Conservation (phyloP, 1,284 basidiomycete species). For the Testicularia cyperi region DNA sequence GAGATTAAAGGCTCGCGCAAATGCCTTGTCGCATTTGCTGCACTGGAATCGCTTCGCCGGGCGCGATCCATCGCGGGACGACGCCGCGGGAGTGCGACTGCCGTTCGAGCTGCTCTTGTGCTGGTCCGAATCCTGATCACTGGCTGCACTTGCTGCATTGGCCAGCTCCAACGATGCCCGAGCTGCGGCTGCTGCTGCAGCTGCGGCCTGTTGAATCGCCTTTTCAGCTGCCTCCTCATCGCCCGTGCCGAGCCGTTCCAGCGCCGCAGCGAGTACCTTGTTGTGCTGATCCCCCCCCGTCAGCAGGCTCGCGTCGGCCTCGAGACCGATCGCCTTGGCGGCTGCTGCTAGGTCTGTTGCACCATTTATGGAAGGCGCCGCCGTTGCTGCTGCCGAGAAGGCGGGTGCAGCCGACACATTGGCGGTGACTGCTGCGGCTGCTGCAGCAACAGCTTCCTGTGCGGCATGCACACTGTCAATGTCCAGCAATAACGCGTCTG, state of each 20-base stretch:
- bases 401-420: too few relatives aligned
- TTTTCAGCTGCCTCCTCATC: slow-evolving; percentile 28
- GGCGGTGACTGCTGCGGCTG: too few relatives aligned
- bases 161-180: slow-evolving; percentile 32
- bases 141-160: slow-evolving; percentile 4
- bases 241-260: slow-evolving; percentile 33
- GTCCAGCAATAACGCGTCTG: slow-evolving; percentile 25
- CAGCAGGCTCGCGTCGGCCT: slow-evolving; percentile 35
- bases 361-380: too few relatives aligned
- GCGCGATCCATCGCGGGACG: slow-evolving; percentile 1
- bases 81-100: too few relatives aligned
- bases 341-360: slow-evolving; percentile 43
- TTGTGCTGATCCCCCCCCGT: slow-evolving; percentile 36
- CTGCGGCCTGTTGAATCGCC: slow-evolving; percentile 36
- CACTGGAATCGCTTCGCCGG: slow-evolving; percentile 53
- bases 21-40: slow-evolving; percentile 65
- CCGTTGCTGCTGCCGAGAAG: slow-evolving; percentile 17
- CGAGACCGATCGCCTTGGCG: slow-evolving; percentile 42
- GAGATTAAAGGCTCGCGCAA: slow-evolving; percentile 84
- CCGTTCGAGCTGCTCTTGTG: background rate
- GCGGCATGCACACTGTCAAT: slow-evolving; percentile 1
- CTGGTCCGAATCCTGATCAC: background rate
- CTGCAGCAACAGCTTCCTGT: background rate
- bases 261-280: slow-evolving; percentile 37
- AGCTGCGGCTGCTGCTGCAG: slow-evolving; percentile 14